phyloP scores from a whole-genome alignment of 257 asterid species.

The Lavandula angustifolia region DNA sequence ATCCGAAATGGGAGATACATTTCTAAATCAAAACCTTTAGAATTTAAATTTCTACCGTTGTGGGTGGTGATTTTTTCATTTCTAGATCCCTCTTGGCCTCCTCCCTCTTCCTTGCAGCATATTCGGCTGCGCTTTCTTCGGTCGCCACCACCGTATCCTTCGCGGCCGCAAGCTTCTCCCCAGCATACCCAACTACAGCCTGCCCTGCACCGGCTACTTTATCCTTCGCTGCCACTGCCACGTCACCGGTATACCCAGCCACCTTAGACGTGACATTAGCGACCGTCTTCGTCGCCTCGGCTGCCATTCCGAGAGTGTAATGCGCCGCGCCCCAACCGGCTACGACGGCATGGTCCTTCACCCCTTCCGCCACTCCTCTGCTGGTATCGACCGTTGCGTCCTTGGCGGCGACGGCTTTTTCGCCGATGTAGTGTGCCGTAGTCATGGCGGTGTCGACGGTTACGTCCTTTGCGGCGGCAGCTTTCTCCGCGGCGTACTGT shows the following conservation, averaged over 20 bases:
- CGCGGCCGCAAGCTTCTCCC: slow-evolving; percentile 54
- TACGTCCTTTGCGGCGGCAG: slow-evolving; percentile 6
- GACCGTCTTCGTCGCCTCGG: slow-evolving; percentile 58
- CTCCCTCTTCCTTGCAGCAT: slow-evolving; percentile 64
- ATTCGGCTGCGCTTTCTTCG: slow-evolving; percentile 66
- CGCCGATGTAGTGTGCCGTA: slow-evolving; percentile 44
- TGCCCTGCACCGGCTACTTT: slow-evolving; percentile 67
- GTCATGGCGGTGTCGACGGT: slow-evolving; percentile 30
- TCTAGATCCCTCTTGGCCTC: slow-evolving; percentile 51
- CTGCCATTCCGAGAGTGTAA: slow-evolving; percentile 58
- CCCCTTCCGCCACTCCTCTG: slow-evolving; percentile 49
- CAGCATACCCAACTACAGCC: slow-evolving; percentile 42
- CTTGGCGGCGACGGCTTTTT: slow-evolving; percentile 47
- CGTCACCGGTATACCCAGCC: slow-evolving; percentile 56
- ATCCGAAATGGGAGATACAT: no score
- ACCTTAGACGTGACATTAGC: slow-evolving; percentile 53
- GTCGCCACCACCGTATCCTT: slow-evolving; percentile 58
- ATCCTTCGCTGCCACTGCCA: slow-evolving; percentile 51
- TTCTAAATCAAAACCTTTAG: no score
- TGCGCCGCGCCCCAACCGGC: slow-evolving; percentile 87
- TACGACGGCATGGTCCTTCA: slow-evolving; percentile 59
- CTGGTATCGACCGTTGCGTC: slow-evolving; percentile 53
- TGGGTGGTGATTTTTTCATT: slow-evolving; percentile 34
- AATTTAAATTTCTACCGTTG: slow-evolving; percentile 29
- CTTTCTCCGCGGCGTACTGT: slow-evolving; percentile 32